Percentiles rank a stretch among this genome's conserved stretches.
These are phyloP conservation scores for Talaromyces amestolkiae DNA, from an alignment of 2,329 filamentous ascomycete species.

Conservation along the genomic window DNA sequence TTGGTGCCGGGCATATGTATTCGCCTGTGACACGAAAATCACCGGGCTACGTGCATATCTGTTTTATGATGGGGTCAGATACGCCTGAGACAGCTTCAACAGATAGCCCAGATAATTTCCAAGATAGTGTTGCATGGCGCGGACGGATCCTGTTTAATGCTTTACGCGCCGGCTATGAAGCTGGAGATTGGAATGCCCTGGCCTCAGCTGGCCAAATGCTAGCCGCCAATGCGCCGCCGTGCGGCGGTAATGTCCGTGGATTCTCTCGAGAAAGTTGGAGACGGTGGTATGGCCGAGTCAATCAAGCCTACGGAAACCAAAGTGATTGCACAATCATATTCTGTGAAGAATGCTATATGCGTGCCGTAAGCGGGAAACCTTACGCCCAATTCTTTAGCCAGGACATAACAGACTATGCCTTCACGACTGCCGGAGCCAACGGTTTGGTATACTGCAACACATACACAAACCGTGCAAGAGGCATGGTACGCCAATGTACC, in stretches of 20 bases:
- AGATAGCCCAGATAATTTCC: neutral
- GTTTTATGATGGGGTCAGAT: neutral
- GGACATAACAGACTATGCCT: neutral
- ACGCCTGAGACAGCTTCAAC: neutral
- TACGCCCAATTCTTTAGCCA: conserved; percentile 1
- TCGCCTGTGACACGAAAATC: neutral
- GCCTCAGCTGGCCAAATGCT: neutral
- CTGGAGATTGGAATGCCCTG: neutral
- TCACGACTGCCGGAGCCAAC: neutral
- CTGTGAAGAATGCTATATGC: neutral
- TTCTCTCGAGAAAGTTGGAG: neutral
- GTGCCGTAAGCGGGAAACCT: neutral
- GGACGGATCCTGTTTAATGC: neutral
- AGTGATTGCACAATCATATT: neutral
- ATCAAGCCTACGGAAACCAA: neutral
- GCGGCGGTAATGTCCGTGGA: neutral
- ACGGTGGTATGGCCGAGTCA: neutral
- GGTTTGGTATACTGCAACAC: neutral
- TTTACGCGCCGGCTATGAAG: neutral
- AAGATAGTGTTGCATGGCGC: neutral
- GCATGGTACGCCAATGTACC: neutral
- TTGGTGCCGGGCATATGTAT: neutral
- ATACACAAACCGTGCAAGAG: neutral
- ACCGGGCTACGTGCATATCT: neutral
- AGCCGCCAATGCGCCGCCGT: neutral